Evolutionary conservation across 257 asterid genomes (phyloP), one percentile per base, ranked within the genome.

Genomic region (Echium plantagineum): DNA sequence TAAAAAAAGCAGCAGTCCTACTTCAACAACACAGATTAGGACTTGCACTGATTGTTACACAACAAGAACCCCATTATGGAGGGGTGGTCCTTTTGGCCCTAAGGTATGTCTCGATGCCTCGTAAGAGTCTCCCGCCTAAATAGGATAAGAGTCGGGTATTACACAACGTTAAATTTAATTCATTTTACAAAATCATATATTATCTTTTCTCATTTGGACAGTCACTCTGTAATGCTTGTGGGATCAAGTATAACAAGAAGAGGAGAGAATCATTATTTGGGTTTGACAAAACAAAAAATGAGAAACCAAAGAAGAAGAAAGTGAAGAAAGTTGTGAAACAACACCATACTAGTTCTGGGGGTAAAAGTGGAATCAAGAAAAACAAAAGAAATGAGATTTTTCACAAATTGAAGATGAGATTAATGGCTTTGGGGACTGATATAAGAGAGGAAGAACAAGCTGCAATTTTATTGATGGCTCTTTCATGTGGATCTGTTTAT

Each of bases 41-140:
- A 73, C 69, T 58, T 91, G 98, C 76, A 74, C 81, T 38, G 85
- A 71, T 69, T 91, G 98, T 63, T 77, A 72, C 60, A 87, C 98
- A 9, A 73, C 98, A 21, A 79, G 71, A 68, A 91, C 98, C 8
- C 96, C 98, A 17, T 87, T 91, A 0, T 91, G 98, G 98, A 68
- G 98, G 68, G 94, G 96, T 72, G 98, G 98, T 35, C 96, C 98
- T 30, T 74, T 77, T 63, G 98, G 98, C 32, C 98, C 96, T 5
- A 85, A 91, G 95, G 98, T 87, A 67, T 47, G 49, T 52, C 9
- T 24, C 26, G 26, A 24, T 24, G 26, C n/a, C n/a, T n/a, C n/a
- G n/a, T n/a, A n/a, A n/a, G n/a, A 24, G 3, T 24, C 26, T 24
- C 26, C 26, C 3, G 26, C 1, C 3, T 24, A 24, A 24, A 24